Evolutionary conservation across 2,329 filamentous ascomycete species (phyloP), one percentile per base, ranked within the genome.

Genomic region (Alternaria atra): DNA sequence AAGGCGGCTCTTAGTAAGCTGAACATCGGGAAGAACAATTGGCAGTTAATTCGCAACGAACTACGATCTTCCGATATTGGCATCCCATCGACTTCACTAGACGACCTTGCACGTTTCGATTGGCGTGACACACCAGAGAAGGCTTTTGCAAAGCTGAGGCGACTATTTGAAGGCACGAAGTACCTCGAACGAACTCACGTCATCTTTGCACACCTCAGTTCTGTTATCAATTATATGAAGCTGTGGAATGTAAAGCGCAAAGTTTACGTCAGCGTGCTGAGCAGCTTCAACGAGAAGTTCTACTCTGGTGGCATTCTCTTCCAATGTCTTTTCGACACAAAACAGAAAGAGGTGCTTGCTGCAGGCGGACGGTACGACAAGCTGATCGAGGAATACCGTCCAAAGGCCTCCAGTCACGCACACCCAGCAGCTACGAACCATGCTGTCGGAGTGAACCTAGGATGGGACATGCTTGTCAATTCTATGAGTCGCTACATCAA

Each of bases 341-440:
- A 93, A 75, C 87, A 90, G 63, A 82, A 84, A 69, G 91, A 95
- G 68, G 92, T 98, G 0, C 93, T 98, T 73, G 95, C 94, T 6
- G 95, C 94, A 32, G 95, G 96, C 52, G 95, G 95, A 2, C 88
- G 95, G 50, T 99, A 99, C 75, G 96, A 99, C 76, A 88, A 89
- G 48, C 82, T 99, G 20, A 94, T 99, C 66, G 89, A 89, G 74
- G 91, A 96, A 62, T 91, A 96, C 73, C 87, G 90, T 8, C 91
- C 91, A 5, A 90, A 89, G 65, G 86, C 89, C 42, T 84, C 87
- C 40, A 85, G 84, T 25, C 86, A 86, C 46, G 65, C 58, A 83
- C 86, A 74, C 20, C 54, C 67, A 7, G 65, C 63, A 8, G 63
- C 63, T 2, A 67, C 78, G 3, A 87, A 88, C 20, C 92, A 96